A percentile compares a stretch with the other conserved stretches of the same genome.
Evolutionary conservation across 2,329 filamentous ascomycete genomes (phyloP).

Genomic region (Didymella pomorum): DNA sequence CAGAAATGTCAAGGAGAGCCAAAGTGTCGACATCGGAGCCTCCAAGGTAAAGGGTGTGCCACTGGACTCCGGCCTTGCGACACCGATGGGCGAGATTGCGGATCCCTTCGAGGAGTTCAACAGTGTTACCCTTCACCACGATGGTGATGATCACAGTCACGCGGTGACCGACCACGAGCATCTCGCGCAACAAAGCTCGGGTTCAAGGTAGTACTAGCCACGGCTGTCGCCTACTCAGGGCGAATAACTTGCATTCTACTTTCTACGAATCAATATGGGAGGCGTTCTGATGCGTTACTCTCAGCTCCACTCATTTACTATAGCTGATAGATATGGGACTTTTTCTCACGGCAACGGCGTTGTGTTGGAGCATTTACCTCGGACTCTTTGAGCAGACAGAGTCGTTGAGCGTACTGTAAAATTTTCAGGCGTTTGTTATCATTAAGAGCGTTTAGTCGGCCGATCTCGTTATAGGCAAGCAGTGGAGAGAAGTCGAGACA

Average conservation of each 20-base stretch:
- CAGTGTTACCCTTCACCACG: slow-evolving; percentile 95
- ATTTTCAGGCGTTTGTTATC: slow-evolving; percentile 15
- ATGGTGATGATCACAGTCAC: slow-evolving; percentile 76
- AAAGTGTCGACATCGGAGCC: slow-evolving; percentile 80
- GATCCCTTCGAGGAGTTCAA: slow-evolving; percentile 99
- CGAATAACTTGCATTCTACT: slow-evolving; percentile 2
- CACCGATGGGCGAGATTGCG: slow-evolving; percentile 79
- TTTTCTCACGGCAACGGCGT: slow-evolving; percentile 32
- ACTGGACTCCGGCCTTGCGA: slow-evolving; percentile 83
- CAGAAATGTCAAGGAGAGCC: slow-evolving; percentile 95
- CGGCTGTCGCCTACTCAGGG: neutral
- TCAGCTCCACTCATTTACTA: slow-evolving; percentile 43
- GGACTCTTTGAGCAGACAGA: slow-evolving; percentile 5
- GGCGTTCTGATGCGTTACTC: slow-evolving; percentile 36
- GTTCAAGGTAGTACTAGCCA: slow-evolving; percentile 13
- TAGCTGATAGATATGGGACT: slow-evolving; percentile 29
- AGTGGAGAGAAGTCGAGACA: neutral
- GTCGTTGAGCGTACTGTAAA: slow-evolving; percentile 13
- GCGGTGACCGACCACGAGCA: slow-evolving; percentile 30
- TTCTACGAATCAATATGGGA: slow-evolving; percentile 22
- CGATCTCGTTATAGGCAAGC: neutral
- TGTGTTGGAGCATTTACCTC: slow-evolving; percentile 22
- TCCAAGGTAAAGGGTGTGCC: slow-evolving; percentile 76
- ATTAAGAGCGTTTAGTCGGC: slow-evolving; percentile 14
- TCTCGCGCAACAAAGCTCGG: slow-evolving; percentile 30